phyloP scores from a whole-genome alignment of 331 rosid species.

The Quercus lobata region DNA sequence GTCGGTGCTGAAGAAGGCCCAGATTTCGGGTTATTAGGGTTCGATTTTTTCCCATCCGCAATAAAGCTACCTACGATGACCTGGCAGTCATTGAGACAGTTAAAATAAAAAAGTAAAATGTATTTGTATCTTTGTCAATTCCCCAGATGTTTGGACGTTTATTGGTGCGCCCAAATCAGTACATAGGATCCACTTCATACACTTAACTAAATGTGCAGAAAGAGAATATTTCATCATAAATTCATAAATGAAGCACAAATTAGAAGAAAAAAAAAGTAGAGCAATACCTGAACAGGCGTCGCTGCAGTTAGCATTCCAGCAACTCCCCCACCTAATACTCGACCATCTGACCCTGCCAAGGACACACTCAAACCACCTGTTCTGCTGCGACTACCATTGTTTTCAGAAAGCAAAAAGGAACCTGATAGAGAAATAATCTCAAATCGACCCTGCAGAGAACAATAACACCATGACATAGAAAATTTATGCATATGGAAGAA shows the following conservation, averaged over 20 bases:
- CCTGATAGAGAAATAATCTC: slow-evolving; percentile 67
- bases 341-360: slow-evolving; percentile 64
- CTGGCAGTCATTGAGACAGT: slow-evolving; percentile 37
- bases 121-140: not conserved
- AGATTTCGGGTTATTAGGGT: slow-evolving; percentile 38
- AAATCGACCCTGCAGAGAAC: slow-evolving; percentile 57
- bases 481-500: no score
- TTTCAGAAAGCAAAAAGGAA: slow-evolving; percentile 40
- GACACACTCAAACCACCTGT: slow-evolving; percentile 45
- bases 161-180: not conserved
- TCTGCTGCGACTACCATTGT: slow-evolving; percentile 37
- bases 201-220: not conserved
- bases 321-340: slow-evolving; percentile 74
- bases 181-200: not conserved
- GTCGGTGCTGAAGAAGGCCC: slow-evolving; percentile 39
- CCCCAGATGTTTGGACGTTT: not conserved
- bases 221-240: not conserved
- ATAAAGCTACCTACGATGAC: slow-evolving; percentile 70
- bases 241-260: not conserved
- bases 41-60: slow-evolving; percentile 44
- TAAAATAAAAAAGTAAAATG: not conserved
- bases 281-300: slow-evolving; percentile 62
- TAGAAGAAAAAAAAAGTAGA: not conserved
- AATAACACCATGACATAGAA: not conserved
- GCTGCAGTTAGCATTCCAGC: slow-evolving; percentile 69